phyloP scores from a whole-genome alignment of 495 filamentous ascomycete genomes.

The Lichina pygmaea region DNA sequence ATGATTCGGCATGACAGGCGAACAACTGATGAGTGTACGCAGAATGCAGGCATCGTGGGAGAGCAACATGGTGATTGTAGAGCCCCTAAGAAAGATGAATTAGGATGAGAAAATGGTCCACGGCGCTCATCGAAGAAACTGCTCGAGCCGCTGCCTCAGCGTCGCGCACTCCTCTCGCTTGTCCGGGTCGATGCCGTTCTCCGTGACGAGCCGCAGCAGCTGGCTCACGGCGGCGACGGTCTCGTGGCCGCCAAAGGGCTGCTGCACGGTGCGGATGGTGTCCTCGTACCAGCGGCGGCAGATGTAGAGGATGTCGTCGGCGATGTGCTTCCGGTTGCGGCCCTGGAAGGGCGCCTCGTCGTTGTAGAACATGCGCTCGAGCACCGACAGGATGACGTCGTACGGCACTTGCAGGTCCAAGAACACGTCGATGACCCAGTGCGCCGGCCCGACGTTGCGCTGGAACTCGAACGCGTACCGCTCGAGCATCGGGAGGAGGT shows the following conservation, averaged over 20 bases:
- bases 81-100: background rate
- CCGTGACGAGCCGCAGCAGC: background rate
- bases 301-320: constrained; percentile 34
- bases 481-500: constrained; percentile 46
- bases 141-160: background rate
- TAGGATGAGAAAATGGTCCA: background rate
- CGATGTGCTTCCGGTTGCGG: constrained; percentile 27
- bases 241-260: constrained; percentile 12
- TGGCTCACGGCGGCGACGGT: constrained; percentile 5
- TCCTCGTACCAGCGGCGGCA: constrained; percentile 33
- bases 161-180: background rate
- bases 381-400: constrained; percentile 43
- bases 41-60: background rate
- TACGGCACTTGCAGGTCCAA: constrained; percentile 46
- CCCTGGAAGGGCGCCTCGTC: constrained; percentile 66
- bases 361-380: constrained; percentile 63
- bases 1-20: background rate
- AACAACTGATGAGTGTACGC: background rate
- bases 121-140: background rate
- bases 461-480: constrained; percentile 48
- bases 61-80: background rate
- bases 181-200: background rate
- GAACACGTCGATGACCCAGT: constrained; percentile 67
- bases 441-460: constrained; percentile 33
- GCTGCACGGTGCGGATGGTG: constrained; percentile 22